phyloP scores from a whole-genome alignment of 2,329 filamentous ascomycete genomes.

The Juglanconis juglandina region DNA sequence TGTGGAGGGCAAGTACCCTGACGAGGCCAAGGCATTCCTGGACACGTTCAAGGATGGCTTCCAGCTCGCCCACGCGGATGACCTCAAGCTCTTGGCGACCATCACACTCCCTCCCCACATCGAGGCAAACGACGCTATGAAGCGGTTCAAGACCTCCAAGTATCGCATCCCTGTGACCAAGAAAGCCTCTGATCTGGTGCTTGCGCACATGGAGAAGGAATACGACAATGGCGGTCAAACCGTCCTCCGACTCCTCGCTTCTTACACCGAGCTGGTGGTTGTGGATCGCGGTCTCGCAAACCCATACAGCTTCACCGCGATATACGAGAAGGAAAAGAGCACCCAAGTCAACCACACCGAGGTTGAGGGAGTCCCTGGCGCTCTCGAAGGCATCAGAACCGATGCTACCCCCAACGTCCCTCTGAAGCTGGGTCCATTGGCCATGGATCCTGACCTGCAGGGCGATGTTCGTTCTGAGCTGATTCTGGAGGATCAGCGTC shows the following conservation, averaged over 20 bases:
- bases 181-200: slow-evolving; percentile 12
- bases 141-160: slow-evolving; percentile 79
- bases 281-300: slow-evolving; percentile 61
- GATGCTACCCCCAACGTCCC: slow-evolving; percentile 54
- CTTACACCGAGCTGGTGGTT: slow-evolving; percentile 55
- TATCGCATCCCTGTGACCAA: slow-evolving; percentile 89
- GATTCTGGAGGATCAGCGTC: slow-evolving; percentile 75
- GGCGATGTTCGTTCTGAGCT: slow-evolving; percentile 85
- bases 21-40: slow-evolving; percentile 73
- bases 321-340: slow-evolving; percentile 55
- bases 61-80: slow-evolving; percentile 73
- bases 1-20: slow-evolving; percentile 65
- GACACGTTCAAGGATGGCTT: slow-evolving; percentile 66
- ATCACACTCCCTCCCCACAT: slow-evolving; percentile 77
- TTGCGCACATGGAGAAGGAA: slow-evolving; percentile 69
- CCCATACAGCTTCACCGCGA: slow-evolving; percentile 60
- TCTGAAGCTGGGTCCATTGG: slow-evolving; percentile 75
- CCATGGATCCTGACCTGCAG: slow-evolving; percentile 77
- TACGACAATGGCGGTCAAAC: slow-evolving; percentile 75
- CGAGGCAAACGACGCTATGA: slow-evolving; percentile 70
- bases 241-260: slow-evolving; percentile 69
- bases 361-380: slow-evolving; percentile 61
- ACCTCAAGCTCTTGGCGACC: slow-evolving; percentile 70
- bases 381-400: slow-evolving; percentile 60
- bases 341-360: slow-evolving; percentile 62